Conservation (phyloP, 1,284 basidiomycete species). For the Anthracocystis panici-leucophaei region DNA sequence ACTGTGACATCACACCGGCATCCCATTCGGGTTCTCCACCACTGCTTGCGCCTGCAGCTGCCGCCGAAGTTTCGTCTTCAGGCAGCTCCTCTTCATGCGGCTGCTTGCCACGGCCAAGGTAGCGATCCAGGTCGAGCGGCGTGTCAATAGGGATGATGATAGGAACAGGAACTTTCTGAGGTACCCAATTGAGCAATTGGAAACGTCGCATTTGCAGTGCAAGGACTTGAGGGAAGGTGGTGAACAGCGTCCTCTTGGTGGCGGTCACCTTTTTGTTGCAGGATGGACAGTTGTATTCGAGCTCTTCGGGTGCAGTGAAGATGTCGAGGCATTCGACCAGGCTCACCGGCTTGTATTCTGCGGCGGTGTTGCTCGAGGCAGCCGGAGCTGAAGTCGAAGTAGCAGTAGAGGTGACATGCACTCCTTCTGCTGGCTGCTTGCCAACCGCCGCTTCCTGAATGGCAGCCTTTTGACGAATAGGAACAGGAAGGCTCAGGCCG, state of each 20-base stretch:
- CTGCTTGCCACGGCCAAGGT: conserved; percentile 81
- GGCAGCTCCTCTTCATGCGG: conserved; percentile 80
- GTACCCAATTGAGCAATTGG: conserved; percentile 96
- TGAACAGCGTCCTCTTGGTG: conserved; percentile 78
- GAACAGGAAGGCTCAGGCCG: conserved; percentile 81
- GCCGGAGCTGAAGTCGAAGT: conserved; percentile 8
- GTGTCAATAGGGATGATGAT: conserved; percentile 77
- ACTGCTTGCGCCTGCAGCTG: background rate
- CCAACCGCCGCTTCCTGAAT: conserved; percentile 67
- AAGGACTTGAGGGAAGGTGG: conserved; percentile 88
- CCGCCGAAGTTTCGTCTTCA: conserved; percentile 70
- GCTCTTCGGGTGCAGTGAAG: conserved; percentile 77
- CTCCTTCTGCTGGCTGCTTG: conserved; percentile 66
- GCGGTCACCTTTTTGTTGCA: conserved; percentile 78
- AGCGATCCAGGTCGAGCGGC: conserved; percentile 77
- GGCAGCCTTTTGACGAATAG: conserved; percentile 66
- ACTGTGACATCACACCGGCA: conserved; percentile 57
- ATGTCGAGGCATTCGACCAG: conserved; percentile 79
- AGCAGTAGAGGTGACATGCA: conserved; percentile 18
- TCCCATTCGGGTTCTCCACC: conserved; percentile 45
- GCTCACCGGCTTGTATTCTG: conserved; percentile 78
- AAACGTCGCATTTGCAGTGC: conserved; percentile 94
- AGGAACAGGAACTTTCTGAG: conserved; percentile 92
- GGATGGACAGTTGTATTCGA: conserved; percentile 79
- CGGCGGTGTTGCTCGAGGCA: conserved; percentile 8